Evolutionary conservation across 768 basidiomycete genomes (phyloP), one percentile per base, ranked within the genome.

Genomic region (Suillus plorans): DNA sequence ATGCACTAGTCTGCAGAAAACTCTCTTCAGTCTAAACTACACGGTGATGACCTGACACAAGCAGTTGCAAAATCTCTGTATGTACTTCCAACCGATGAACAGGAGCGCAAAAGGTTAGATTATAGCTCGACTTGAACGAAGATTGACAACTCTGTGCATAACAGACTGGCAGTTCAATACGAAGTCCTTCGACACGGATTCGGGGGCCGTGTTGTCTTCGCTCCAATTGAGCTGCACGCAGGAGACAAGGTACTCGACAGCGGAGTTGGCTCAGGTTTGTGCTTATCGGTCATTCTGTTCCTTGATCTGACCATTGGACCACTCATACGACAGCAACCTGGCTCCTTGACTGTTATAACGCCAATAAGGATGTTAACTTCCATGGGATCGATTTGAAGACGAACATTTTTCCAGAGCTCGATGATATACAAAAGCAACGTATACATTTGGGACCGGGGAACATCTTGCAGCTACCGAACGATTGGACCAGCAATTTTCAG

Each of bases 401-500:
- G 0, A 64, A 69, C 7, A 28, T 67, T 70, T 8, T 70, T 69
- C 67, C 73, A 68, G 0, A 50, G 3, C 7, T 68, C 61, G 55
- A 8, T 16, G 4, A 3, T 61, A 13, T 37, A 57, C 49, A 62
- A 60, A 4, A 18, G 65, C 59, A 69, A 13, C 49, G 67, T 39
- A 60, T 74, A 53, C 72, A 70, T 14, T 67, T 75, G 55, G 69
- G 68, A 0, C 8, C 72, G 28, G 69, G 69, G 28, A 72, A 74
- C 42, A 65, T 70, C n/a, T 72, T 71, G 8, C 34, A 63, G n/a
- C 71, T 79, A 13, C 77, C 79, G 0, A 41, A 49, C 0, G 71
- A 70, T 36, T 77, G 79, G 78, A 57, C 69, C 3, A 70, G 67
- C 22, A 71, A 69, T 20, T 79, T 79, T 64, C 20, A 63, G 4